These are phyloP conservation scores for Brassica rapa DNA, from an alignment of 345 rosid species.

Conservation along the genomic window DNA sequence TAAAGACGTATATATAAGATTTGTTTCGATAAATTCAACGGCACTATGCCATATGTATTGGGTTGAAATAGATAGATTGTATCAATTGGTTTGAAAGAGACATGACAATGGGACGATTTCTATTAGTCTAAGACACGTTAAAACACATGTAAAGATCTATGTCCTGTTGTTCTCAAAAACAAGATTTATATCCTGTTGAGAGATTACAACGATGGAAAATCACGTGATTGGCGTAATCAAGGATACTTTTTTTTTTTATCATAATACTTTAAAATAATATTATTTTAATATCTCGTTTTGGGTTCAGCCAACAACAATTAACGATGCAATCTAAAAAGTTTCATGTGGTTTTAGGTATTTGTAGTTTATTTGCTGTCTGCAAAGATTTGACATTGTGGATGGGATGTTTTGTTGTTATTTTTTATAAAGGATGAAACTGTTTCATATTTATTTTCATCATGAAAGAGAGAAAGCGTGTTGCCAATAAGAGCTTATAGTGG, in stretches of 20 bases:
- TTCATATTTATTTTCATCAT: neutral
- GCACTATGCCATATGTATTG: slow-evolving; percentile 19
- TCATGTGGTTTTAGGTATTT: neutral
- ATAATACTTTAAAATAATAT: neutral
- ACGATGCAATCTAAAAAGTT: neutral
- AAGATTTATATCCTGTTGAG: slow-evolving; percentile 15
- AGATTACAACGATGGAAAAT: slow-evolving; percentile 13
- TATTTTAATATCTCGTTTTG: neutral
- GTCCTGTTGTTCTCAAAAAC: neutral
- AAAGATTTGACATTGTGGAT: neutral
- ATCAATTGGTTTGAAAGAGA: slow-evolving; percentile 33
- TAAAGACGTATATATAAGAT: neutral
- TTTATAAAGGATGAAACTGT: neutral
- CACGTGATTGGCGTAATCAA: slow-evolving; percentile 25
- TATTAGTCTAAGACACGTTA: slow-evolving; percentile 5
- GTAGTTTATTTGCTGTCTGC: neutral
- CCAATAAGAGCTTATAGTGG: neutral
- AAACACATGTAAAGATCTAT: slow-evolving; percentile 25
- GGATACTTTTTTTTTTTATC: neutral
- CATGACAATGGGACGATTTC: slow-evolving; percentile 23
- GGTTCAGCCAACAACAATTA: neutral
- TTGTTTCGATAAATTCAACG: slow-evolving; percentile 12
- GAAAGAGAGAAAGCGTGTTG: neutral
- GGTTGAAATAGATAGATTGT: slow-evolving; percentile 22
- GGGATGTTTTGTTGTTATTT: neutral